Evolutionary conservation across 805 yeast genomes (phyloP).

Genomic region (Candida sithepensis): DNA sequence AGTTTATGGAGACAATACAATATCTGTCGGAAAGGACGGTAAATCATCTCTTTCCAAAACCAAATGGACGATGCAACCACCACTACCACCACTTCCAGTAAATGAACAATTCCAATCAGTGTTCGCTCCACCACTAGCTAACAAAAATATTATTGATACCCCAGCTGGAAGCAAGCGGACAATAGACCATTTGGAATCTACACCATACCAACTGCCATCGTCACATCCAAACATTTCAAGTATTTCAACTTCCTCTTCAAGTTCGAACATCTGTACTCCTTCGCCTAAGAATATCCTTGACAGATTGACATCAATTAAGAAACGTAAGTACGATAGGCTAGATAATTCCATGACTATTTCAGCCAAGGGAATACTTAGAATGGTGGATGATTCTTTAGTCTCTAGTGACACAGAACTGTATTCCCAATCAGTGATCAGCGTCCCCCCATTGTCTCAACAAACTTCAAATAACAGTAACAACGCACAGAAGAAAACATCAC

Average conservation of each 20-base stretch:
- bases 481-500: neutral
- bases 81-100: too few relatives aligned
- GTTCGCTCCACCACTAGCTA: constrained; percentile 1
- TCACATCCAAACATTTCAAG: constrained; percentile 9
- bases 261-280: neutral
- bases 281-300: neutral
- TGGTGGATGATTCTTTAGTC: constrained; percentile 37
- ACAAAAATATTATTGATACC: constrained; percentile 7
- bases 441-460: neutral
- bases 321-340: constrained; percentile 25
- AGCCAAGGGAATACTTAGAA: constrained; percentile 33
- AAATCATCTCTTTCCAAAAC: neutral
- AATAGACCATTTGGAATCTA: constrained; percentile 10
- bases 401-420: constrained; percentile 33
- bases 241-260: constrained; percentile 3
- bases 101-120: neutral
- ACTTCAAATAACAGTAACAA: constrained; percentile 5
- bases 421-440: constrained; percentile 1
- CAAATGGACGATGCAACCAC: neutral
- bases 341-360: constrained; percentile 36
- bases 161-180: constrained; percentile 14
- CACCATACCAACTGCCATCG: constrained; percentile 5
- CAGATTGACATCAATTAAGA: neutral
- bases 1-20: constrained; percentile 7
- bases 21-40: constrained; percentile 8